These are phyloP conservation scores for Suhomyces sp. DNA, from an alignment of 805 yeast species.

Conservation along the genomic window DNA sequence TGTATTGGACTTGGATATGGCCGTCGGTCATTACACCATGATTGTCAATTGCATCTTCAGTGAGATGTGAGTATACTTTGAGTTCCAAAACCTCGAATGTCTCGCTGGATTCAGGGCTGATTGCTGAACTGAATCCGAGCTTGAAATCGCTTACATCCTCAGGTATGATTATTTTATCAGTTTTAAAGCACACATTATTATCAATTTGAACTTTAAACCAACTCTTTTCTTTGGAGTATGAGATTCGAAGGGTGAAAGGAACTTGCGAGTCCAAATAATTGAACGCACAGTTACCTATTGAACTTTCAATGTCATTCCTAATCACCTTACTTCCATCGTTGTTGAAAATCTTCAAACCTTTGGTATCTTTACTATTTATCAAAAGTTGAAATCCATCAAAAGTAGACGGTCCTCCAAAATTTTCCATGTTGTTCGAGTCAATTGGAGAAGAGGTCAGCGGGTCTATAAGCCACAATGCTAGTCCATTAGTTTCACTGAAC, in stretches of 20 bases:
- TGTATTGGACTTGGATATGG: constrained; percentile 36
- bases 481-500: constrained; percentile 45
- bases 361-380: constrained; percentile 48
- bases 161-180: constrained; percentile 51
- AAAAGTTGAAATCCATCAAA: constrained; percentile 66
- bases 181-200: constrained; percentile 67
- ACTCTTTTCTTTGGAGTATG: constrained; percentile 46
- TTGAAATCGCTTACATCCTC: constrained; percentile 31
- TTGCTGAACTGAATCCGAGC: constrained; percentile 53
- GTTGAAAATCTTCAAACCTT: constrained; percentile 55
- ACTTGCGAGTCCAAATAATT: constrained; percentile 65
- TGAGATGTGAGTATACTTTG: constrained; percentile 51
- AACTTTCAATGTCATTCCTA: constrained; percentile 25
- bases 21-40: constrained; percentile 49
- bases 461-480: constrained; percentile 55
- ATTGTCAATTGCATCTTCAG: constrained; percentile 56
- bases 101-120: constrained; percentile 43
- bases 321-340: constrained; percentile 52
- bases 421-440: constrained; percentile 22
- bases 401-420: constrained; percentile 51
- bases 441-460: constrained; percentile 14
- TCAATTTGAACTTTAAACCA: constrained; percentile 67
- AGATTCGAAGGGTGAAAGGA: constrained; percentile 65
- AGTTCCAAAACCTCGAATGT: constrained; percentile 63
- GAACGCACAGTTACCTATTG: constrained; percentile 57